Evolutionary conservation across 2,329 filamentous ascomycete genomes (phyloP).

Genomic region (Colletotrichum orchidophilum): DNA sequence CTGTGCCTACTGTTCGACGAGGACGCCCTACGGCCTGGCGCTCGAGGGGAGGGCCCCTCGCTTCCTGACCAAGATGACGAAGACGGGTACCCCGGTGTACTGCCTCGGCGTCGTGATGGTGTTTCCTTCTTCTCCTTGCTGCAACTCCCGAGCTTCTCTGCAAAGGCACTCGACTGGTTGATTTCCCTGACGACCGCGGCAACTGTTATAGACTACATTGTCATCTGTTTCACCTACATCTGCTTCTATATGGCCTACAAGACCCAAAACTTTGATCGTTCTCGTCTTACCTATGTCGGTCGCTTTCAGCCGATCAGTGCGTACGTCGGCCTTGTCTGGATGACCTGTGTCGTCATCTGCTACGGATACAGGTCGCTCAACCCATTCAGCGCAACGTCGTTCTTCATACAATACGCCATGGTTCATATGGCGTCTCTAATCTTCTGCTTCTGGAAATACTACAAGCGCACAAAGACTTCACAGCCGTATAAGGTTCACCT

Average conservation of each 20-base stretch:
- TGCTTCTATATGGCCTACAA: constrained; percentile 68
- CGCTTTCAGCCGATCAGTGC: constrained; percentile 73
- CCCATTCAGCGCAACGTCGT: constrained; percentile 67
- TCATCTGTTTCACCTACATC: constrained; percentile 61
- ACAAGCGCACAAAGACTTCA: constrained; percentile 67
- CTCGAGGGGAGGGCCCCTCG: constrained; percentile 60
- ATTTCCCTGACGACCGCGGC: constrained; percentile 70
- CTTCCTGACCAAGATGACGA: constrained; percentile 39
- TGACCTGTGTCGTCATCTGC: constrained; percentile 66
- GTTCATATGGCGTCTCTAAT: constrained; percentile 68
- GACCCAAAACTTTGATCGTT: constrained; percentile 60
- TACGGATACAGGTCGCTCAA: constrained; percentile 72
- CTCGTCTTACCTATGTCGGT: constrained; percentile 70
- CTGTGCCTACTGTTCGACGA: constrained; percentile 63
- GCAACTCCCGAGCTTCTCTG: constrained; percentile 51
- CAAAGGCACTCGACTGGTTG: constrained; percentile 73
- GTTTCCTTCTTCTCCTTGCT: constrained; percentile 23
- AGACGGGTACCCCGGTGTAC: constrained; percentile 42
- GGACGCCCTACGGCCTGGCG: constrained; percentile 64
- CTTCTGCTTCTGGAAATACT: constrained; percentile 64
- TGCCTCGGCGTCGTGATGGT: constrained; percentile 11
- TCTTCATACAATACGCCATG: constrained; percentile 72
- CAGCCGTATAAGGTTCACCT: constrained; percentile 65
- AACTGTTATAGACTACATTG: constrained; percentile 7
- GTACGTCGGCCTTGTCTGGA: constrained; percentile 63